Conservation (phyloP, 768 basidiomycete species). For the Imleria badia region DNA sequence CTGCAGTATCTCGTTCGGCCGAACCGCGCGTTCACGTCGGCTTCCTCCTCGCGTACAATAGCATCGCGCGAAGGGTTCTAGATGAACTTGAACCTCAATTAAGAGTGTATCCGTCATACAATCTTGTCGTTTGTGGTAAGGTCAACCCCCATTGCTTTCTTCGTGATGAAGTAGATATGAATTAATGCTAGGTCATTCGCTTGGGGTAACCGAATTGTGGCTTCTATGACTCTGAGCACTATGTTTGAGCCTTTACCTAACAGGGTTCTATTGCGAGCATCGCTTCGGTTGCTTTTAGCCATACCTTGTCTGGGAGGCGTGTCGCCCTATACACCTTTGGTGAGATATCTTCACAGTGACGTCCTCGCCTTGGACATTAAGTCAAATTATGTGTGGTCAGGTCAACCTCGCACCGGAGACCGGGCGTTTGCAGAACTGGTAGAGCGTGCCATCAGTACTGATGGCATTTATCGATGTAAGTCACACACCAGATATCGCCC, state of each 20-base stretch:
- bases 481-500: not conserved
- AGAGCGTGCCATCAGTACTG: constrained; percentile 36
- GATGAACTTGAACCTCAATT: constrained; percentile 31
- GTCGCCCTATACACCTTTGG: constrained; percentile 46
- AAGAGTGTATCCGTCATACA: constrained; percentile 33
- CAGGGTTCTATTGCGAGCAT: constrained; percentile 41
- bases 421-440: constrained; percentile 39
- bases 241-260: constrained; percentile 7
- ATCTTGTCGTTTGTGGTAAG: constrained; percentile 34
- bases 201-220: constrained; percentile 31
- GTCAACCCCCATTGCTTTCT: not conserved
- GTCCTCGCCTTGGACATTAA: not conserved
- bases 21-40: constrained; percentile 36
- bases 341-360: constrained; percentile 13
- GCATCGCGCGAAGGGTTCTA: constrained; percentile 32
- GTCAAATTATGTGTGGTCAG: constrained; percentile 23
- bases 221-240: not conserved
- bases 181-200: constrained; percentile 37
- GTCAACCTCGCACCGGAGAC: constrained; percentile 52
- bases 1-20: not conserved
- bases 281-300: constrained; percentile 34
- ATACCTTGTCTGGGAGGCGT: constrained; percentile 27
- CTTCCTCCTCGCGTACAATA: constrained; percentile 37
- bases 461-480: constrained; percentile 44
- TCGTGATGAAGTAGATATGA: not conserved